These are phyloP conservation scores for Chamaecyparis obtusa DNA, from an alignment of 75 land plant genomes.

Conservation along the genomic window DNA sequence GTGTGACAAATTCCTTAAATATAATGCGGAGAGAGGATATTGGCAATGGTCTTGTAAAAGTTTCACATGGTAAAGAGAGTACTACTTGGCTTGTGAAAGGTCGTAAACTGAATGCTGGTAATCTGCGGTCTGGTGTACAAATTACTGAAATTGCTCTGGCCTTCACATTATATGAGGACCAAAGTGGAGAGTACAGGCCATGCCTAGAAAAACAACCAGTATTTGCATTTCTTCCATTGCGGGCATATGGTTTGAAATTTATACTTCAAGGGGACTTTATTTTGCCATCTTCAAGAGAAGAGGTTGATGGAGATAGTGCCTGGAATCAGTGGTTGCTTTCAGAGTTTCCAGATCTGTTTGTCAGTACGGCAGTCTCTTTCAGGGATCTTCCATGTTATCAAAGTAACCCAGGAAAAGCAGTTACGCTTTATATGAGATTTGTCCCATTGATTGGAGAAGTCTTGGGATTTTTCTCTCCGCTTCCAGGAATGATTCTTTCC, in stretches of 20 bases:
- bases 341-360: slow-evolving; percentile 70
- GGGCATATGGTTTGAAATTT: slow-evolving; percentile 89
- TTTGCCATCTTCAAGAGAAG: slow-evolving; percentile 93
- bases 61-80: slow-evolving; percentile 54
- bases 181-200: slow-evolving; percentile 48
- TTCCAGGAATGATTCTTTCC: slow-evolving; percentile 77
- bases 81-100: slow-evolving; percentile 75
- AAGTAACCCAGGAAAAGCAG: slow-evolving; percentile 59
- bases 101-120: slow-evolving; percentile 43
- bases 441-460: slow-evolving; percentile 93
- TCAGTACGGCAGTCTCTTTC: slow-evolving; percentile 56
- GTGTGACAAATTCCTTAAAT: slow-evolving; percentile 44
- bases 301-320: slow-evolving; percentile 80
- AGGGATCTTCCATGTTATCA: slow-evolving; percentile 60
- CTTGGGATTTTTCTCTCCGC: slow-evolving; percentile 81
- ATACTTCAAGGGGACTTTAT: slow-evolving; percentile 95
- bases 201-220: slow-evolving; percentile 73
- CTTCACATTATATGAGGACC: slow-evolving; percentile 59
- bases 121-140: slow-evolving; percentile 52
- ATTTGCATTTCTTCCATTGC: slow-evolving; percentile 90
- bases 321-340: slow-evolving; percentile 98
- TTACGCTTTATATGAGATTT: slow-evolving; percentile 73
- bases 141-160: slow-evolving; percentile 80
- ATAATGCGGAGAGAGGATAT: slow-evolving; percentile 68
- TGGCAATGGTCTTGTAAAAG: slow-evolving; percentile 73